Conservation (phyloP, 2,329 filamentous ascomycete species). For the Malbranchea zuffiana region DNA sequence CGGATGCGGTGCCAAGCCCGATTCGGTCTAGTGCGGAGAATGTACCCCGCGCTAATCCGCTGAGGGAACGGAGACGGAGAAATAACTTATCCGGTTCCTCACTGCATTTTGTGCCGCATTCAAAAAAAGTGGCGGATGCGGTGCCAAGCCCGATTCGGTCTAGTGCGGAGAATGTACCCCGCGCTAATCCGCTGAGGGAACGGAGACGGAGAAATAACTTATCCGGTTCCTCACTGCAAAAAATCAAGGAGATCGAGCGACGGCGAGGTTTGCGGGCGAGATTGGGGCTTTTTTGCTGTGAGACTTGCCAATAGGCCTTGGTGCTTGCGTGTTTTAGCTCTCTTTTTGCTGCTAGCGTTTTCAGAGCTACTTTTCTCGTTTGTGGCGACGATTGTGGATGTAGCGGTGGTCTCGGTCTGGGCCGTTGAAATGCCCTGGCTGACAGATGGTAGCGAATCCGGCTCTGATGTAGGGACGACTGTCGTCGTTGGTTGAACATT, state of each 20-base stretch:
- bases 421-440: slow-evolving; percentile 11
- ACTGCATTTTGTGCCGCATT: slow-evolving; percentile 30
- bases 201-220: slow-evolving; percentile 8
- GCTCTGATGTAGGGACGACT: slow-evolving; percentile 8
- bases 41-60: slow-evolving; percentile 29
- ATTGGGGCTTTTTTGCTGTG: slow-evolving; percentile 29
- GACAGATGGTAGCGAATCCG: slow-evolving; percentile 5
- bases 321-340: slow-evolving; percentile 45
- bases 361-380: slow-evolving; percentile 18
- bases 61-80: slow-evolving; percentile 16
- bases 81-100: neutral
- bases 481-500: slow-evolving; percentile 13
- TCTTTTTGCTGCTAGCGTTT: slow-evolving; percentile 44
- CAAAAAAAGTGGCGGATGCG: slow-evolving; percentile 8
- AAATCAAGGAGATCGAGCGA: slow-evolving; percentile 46
- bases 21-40: no score
- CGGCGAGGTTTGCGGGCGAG: slow-evolving; percentile 20
- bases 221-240: slow-evolving; percentile 29
- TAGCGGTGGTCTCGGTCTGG: slow-evolving; percentile 5
- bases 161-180: no score
- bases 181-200: slow-evolving; percentile 25
- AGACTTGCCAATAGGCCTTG: slow-evolving; percentile 45
- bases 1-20: slow-evolving; percentile 4
- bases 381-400: neutral
- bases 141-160: slow-evolving; percentile 4